These are phyloP conservation scores for Protomyces inundatus DNA, from an alignment of 1,139 yeast species.

Conservation along the genomic window DNA sequence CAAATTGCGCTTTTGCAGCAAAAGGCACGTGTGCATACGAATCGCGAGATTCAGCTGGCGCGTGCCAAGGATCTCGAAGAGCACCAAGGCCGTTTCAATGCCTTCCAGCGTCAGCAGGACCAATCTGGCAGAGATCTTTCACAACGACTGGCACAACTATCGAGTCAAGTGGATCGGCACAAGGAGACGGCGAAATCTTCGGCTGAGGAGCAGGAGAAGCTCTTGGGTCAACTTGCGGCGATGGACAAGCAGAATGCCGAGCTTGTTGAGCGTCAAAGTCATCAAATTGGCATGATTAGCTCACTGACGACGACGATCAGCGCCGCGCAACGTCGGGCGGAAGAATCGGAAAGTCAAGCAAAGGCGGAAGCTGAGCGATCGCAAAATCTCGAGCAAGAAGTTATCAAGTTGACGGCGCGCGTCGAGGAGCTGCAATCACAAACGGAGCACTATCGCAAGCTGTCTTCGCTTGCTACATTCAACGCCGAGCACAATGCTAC, in stretches of 20 bases:
- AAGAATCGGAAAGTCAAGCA: not conserved
- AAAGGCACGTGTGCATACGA: not conserved
- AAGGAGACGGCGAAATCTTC: not conserved
- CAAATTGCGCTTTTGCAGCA: not conserved
- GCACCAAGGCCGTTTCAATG: not conserved
- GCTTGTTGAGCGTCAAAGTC: not conserved
- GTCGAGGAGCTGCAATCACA: conserved; percentile 7
- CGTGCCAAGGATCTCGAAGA: not conserved
- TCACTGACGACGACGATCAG: not conserved
- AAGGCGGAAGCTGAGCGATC: conserved; percentile 5
- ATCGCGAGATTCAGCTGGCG: not conserved
- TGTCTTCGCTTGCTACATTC: conserved; percentile 13
- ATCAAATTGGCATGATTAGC: not conserved
- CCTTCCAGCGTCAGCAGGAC: not conserved
- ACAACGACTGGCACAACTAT: not conserved
- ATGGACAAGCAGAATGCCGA: conserved; percentile 5
- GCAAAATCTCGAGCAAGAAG: conserved; percentile 2
- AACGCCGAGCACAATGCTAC: conserved; percentile 1
- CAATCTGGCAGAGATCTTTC: not conserved
- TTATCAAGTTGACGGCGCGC: not conserved
- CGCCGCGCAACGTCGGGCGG: conserved; percentile 3
- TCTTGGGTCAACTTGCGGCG: not conserved
- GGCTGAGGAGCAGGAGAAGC: not conserved
- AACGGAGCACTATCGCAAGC: conserved; percentile 8
- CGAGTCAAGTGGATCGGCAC: not conserved